Percentiles rank a stretch among this genome's conserved stretches.
phyloP scores from a whole-genome alignment of 2,329 filamentous ascomycete species.

The Fusarium nanum region DNA sequence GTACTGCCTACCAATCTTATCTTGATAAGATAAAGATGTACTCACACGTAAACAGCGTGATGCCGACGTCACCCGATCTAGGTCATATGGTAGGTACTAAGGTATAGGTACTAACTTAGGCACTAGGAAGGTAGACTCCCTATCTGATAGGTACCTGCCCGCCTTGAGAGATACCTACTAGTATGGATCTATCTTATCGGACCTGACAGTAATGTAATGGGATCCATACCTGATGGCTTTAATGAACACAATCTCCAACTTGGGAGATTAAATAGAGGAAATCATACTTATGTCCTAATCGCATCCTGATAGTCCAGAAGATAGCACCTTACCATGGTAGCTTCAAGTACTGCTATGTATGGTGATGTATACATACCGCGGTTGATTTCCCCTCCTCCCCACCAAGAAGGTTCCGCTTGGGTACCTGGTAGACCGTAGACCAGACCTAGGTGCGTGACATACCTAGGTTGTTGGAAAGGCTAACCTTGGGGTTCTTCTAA shows the following conservation, averaged over 20 bases:
- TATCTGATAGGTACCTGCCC: neutral
- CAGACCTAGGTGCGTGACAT: neutral
- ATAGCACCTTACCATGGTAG: neutral
- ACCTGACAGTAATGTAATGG: neutral
- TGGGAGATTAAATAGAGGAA: neutral
- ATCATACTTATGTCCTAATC: neutral
- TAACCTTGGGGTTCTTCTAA: neutral
- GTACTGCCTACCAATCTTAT: neutral
- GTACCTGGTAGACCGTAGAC: neutral
- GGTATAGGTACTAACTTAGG: too few relatives aligned
- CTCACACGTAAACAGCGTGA: neutral
- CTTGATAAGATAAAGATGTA: conserved; percentile 9
- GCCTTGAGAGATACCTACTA: neutral
- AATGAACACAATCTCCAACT: neutral
- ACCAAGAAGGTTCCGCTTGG: conserved; percentile 7
- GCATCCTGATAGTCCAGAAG: neutral
- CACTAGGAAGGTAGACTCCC: neutral
- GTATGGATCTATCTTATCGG: neutral
- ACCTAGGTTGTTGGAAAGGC: neutral
- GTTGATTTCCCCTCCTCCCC: conserved; percentile 15
- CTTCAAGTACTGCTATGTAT: neutral
- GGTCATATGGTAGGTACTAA: neutral
- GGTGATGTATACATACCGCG: neutral
- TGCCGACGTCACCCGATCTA: conserved; percentile 15
- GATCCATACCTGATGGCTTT: neutral